Evolutionary conservation across 2,329 filamentous ascomycete species (phyloP).

Genomic region (Paecilomyces niveus): DNA sequence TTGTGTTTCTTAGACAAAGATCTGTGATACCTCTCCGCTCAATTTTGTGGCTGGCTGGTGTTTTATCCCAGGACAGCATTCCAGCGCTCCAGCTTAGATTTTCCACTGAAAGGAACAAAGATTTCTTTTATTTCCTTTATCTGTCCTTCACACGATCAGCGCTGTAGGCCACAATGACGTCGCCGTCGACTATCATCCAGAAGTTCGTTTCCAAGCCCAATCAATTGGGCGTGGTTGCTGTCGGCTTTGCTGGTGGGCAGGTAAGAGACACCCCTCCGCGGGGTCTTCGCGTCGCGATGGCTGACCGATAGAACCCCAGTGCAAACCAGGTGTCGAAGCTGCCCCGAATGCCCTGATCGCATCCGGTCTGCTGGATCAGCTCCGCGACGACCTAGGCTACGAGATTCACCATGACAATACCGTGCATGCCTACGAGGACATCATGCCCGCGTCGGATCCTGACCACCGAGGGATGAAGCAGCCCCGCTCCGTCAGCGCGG

Average conservation of each 20-base stretch:
- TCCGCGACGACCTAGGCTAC: conserved; percentile 81
- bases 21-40: background rate
- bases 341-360: conserved; percentile 84
- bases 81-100: background rate
- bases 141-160: background rate
- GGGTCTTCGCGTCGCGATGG: background rate
- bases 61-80: background rate
- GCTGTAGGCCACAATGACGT: conserved; percentile 39
- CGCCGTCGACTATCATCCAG: conserved; percentile 51
- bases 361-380: conserved; percentile 74
- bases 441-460: conserved; percentile 64
- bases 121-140: background rate
- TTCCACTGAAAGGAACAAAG: conserved; percentile 2
- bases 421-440: conserved; percentile 74
- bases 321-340: conserved; percentile 85
- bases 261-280: conserved; percentile 43
- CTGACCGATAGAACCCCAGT: conserved; percentile 42
- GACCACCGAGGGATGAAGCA: conserved; percentile 92
- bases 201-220: conserved; percentile 75
- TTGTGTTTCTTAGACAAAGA: background rate
- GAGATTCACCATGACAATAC: conserved; percentile 74
- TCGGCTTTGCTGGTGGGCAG: conserved; percentile 95
- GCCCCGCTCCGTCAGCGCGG: conserved; percentile 74
- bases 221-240: conserved; percentile 85
- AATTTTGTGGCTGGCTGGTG: background rate